A percentile compares a stretch with the other conserved stretches of the same genome.
Evolutionary conservation across 192 early-diverging fungal genomes (phyloP).

Genomic region (Funneliformis geosporum): DNA sequence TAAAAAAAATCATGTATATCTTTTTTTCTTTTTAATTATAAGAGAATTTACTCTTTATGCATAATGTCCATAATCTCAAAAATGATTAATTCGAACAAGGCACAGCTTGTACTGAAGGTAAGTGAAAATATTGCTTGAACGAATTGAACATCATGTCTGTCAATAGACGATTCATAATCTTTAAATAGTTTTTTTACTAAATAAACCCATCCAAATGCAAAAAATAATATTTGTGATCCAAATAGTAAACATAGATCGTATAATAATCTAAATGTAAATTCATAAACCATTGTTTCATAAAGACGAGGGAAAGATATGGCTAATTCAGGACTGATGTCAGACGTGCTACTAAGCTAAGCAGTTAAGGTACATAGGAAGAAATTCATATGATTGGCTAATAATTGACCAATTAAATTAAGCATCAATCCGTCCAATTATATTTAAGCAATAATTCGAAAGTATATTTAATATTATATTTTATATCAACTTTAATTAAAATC

Average conservation of each 20-base stretch:
- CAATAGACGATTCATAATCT: slow-evolving; percentile 63
- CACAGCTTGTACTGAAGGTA: slow-evolving; percentile 75
- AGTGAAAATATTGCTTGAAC: slow-evolving; percentile 75
- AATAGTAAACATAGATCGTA: slow-evolving; percentile 57
- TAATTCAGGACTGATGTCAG: background rate
- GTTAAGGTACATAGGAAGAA: no score
- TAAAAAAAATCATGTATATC: background rate
- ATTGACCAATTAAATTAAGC: no score
- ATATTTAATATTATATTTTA: no score
- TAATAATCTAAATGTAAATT: slow-evolving; percentile 35
- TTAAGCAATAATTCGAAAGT: no score
- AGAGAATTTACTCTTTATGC: slow-evolving; percentile 50
- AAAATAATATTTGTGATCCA: slow-evolving; percentile 66
- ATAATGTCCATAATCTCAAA: slow-evolving; percentile 77
- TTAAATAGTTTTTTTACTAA: slow-evolving; percentile 67
- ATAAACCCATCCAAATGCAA: slow-evolving; percentile 71
- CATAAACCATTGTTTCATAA: background rate
- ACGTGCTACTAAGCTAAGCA: no score
- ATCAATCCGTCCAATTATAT: no score
- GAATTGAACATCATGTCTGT: slow-evolving; percentile 41
- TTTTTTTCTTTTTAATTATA: background rate
- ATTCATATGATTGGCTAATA: no score
- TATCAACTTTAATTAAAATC: no score
- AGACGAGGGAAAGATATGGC: background rate
- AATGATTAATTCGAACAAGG: slow-evolving; percentile 80